Evolutionary conservation across 78 protist genomes (phyloP), one percentile per base, ranked within the genome.

Genomic region (Emiliania huxleyi): DNA sequence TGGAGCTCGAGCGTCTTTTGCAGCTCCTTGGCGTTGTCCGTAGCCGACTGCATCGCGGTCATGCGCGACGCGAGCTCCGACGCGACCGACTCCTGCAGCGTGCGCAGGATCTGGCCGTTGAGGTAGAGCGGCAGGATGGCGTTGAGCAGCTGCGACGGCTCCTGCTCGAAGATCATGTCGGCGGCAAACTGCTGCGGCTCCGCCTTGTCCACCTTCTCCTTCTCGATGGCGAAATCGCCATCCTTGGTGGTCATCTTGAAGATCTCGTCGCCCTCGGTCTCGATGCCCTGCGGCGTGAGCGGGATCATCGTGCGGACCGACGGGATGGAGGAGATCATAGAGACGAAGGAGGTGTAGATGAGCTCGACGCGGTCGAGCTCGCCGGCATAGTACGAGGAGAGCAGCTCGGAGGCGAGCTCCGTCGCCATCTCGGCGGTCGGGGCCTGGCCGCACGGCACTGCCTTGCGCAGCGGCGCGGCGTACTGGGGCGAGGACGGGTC

Each of bases 61-160:
- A 69, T 73, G 83, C 93, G 93, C 19, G 87, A 6, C 43, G 95
- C 92, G n/a, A 93, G 95, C 92, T 93, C 95, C 69, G 95, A 93
- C n/a, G 95, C 95, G 52, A 93, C 90, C 3, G 95, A 88, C 92
- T 93, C 95, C 95, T 93, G 95, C 37, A 90, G 33, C 18, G 92
- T 62, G 77, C 92, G 92, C 35, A 90, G 93, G 26, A 91, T 1
- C 87, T 56, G 75, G 26, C 79, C 75, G 95, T 93, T 89, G 71
- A 93, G 49, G 92, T 93, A 93, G 22, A 93, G 95, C 23, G 95
- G 95, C 35, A 93, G 92, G 83, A 93, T 48, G 3, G 95, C 95
- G 90, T 69, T 40, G 55, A 92, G 90, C 52, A 91, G 87, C 93
- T 73, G 79, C 55, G 77, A 23, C 5, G 92, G 92, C 84, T 48